These are phyloP conservation scores for Biscogniauxia marginata DNA, from an alignment of 2,329 filamentous ascomycete genomes.

Conservation along the genomic window DNA sequence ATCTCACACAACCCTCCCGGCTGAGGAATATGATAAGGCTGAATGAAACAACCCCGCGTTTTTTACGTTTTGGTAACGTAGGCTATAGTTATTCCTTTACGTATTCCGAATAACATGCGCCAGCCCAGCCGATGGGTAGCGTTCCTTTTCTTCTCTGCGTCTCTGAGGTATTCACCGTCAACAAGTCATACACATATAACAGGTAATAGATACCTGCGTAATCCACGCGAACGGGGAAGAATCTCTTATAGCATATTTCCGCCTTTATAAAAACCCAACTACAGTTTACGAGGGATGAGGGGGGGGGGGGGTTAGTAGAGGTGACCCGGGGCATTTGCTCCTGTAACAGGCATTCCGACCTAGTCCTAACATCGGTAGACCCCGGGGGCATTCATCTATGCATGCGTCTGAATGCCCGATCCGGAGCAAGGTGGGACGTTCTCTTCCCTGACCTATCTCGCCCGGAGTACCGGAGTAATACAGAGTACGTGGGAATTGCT, in stretches of 20 bases:
- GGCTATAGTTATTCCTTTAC: background rate
- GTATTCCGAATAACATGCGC: background rate
- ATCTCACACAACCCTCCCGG: background rate
- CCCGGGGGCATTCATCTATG: background rate
- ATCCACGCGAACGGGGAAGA: no score
- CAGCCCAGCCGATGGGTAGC: background rate
- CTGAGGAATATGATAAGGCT: background rate
- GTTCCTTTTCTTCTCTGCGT: background rate
- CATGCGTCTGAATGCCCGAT: background rate
- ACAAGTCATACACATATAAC: no score
- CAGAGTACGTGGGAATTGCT: background rate
- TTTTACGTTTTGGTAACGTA: background rate
- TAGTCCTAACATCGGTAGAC: background rate
- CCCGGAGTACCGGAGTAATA: background rate
- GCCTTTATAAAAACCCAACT: no score
- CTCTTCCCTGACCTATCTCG: background rate
- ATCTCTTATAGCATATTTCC: no score
- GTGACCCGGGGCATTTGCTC: background rate
- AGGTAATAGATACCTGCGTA: no score
- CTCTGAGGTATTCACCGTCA: no score
- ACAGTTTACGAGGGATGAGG: no score
- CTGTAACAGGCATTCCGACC: background rate
- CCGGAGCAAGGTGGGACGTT: background rate
- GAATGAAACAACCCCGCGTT: background rate
- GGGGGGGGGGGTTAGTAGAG: background rate